Percentiles rank a stretch among this genome's conserved stretches.
Evolutionary conservation across 2,329 filamentous ascomycete species (phyloP).

Genomic region (Aspergillus sp.): DNA sequence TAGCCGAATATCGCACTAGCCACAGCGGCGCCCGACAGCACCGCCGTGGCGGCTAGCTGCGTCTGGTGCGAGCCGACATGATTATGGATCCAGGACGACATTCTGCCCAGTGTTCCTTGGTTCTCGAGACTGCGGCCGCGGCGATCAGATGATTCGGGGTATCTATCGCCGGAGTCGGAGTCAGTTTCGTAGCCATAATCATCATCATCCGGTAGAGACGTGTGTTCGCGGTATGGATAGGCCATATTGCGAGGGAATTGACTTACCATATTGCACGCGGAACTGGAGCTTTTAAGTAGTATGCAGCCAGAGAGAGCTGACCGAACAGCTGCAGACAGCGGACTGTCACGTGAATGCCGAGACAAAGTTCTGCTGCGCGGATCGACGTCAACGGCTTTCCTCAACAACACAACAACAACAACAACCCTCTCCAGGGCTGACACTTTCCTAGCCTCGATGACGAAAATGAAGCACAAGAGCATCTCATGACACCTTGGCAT

Average conservation of each 20-base stretch:
- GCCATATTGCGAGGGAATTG: conserved; percentile 6
- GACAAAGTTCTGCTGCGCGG: no score
- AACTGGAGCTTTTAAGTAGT: not conserved
- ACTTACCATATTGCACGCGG: not conserved
- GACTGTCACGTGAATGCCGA: no score
- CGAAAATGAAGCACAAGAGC: conserved; percentile 31
- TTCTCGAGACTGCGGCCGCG: conserved; percentile 3
- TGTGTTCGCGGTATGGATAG: conserved; percentile 9
- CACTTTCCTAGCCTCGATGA: conserved; percentile 28
- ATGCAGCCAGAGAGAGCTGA: no score
- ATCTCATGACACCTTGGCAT: conserved; percentile 27
- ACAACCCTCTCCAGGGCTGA: conserved; percentile 7
- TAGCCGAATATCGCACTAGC: conserved; percentile 47
- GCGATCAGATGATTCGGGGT: conserved; percentile 8
- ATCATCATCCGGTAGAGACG: conserved; percentile 11
- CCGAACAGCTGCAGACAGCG: no score
- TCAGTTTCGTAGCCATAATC: conserved; percentile 16
- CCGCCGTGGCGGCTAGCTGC: conserved; percentile 35
- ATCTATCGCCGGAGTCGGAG: conserved; percentile 18
- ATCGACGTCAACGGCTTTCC: no score
- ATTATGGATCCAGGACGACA: conserved; percentile 38
- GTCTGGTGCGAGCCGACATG: conserved; percentile 32
- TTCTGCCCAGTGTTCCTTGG: conserved; percentile 15
- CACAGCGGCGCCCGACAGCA: conserved; percentile 36
- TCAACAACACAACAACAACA: no score